phyloP scores from a whole-genome alignment of 768 basidiomycete species.

The Phylloporus sp. region DNA sequence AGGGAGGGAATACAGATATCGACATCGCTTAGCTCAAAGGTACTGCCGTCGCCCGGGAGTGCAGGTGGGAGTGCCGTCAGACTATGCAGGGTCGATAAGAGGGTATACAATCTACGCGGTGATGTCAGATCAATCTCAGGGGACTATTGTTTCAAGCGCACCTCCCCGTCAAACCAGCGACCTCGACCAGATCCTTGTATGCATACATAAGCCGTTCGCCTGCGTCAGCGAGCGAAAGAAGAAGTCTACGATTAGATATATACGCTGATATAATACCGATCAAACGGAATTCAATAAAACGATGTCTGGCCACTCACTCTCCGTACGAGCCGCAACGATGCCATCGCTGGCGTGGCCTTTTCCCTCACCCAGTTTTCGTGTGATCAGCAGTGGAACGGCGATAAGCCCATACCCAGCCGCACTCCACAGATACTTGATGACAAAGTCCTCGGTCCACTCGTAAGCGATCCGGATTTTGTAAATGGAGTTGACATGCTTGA shows the following conservation, averaged over 20 bases:
- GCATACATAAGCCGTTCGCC: conserved; percentile 96
- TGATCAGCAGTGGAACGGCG: conserved; percentile 83
- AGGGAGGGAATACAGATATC: conserved; percentile 61
- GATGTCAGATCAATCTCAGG: not conserved
- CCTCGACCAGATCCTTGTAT: conserved; percentile 90
- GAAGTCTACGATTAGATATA: conserved; percentile 86
- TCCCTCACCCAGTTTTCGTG: conserved; percentile 34
- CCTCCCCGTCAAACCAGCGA: conserved; percentile 85
- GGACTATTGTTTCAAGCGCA: not conserved
- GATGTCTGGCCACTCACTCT: conserved; percentile 33
- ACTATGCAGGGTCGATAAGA: conserved; percentile 81
- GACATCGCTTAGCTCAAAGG: conserved; percentile 63
- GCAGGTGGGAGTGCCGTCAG: conserved; percentile 50
- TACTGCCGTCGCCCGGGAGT: conserved; percentile 31
- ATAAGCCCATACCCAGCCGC: conserved; percentile 90
- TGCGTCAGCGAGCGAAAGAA: conserved; percentile 94
- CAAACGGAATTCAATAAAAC: not conserved
- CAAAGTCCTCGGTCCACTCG: conserved; percentile 95
- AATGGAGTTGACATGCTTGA: conserved; percentile 87
- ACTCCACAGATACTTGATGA: conserved; percentile 96
- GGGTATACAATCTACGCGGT: conserved; percentile 67
- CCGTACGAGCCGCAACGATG: conserved; percentile 47
- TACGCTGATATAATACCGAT: conserved; percentile 49
- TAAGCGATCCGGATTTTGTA: conserved; percentile 93
- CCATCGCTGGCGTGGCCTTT: conserved; percentile 19